Conservation (phyloP, 2,329 filamentous ascomycete species). For the Penicillium sp. region DNA sequence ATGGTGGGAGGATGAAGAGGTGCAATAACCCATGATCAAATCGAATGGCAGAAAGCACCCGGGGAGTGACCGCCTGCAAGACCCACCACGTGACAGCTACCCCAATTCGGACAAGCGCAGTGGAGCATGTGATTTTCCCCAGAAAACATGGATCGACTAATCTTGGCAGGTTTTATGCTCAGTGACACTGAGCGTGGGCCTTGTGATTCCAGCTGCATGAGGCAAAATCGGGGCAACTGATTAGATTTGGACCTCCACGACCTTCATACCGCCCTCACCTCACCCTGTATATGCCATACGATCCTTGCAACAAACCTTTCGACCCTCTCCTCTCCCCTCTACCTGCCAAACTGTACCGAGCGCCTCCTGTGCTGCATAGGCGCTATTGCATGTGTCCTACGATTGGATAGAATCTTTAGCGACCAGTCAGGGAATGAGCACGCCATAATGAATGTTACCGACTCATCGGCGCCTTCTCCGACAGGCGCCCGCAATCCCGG, state of each 20-base stretch:
- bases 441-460: slow-evolving; percentile 33
- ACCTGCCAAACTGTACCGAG: slow-evolving; percentile 1
- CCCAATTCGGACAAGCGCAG: slow-evolving; percentile 7
- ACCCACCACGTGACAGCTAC: slow-evolving; percentile 3
- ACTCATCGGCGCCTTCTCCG: slow-evolving; percentile 23
- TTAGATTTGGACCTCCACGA: not conserved
- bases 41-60: slow-evolving; percentile 4
- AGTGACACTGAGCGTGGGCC: slow-evolving; percentile 8
- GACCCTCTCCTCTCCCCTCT: no score
- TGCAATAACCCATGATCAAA: slow-evolving; percentile 7
- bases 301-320: no score
- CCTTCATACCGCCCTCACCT: no score
- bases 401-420: slow-evolving; percentile 13
- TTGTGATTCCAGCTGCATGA: slow-evolving; percentile 9
- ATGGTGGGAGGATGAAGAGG: slow-evolving; percentile 15
- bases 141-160: slow-evolving; percentile 12
- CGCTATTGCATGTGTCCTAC: not conserved
- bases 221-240: not conserved
- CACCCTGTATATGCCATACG: no score
- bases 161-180: slow-evolving; percentile 5
- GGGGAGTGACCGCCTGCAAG: slow-evolving; percentile 6
- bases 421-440: slow-evolving; percentile 21
- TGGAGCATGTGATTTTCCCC: slow-evolving; percentile 19
- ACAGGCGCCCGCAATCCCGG: slow-evolving; percentile 11
- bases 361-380: slow-evolving; percentile 11